phyloP scores from a whole-genome alignment of 2,329 filamentous ascomycete genomes.

The Lecanicillium sp. region DNA sequence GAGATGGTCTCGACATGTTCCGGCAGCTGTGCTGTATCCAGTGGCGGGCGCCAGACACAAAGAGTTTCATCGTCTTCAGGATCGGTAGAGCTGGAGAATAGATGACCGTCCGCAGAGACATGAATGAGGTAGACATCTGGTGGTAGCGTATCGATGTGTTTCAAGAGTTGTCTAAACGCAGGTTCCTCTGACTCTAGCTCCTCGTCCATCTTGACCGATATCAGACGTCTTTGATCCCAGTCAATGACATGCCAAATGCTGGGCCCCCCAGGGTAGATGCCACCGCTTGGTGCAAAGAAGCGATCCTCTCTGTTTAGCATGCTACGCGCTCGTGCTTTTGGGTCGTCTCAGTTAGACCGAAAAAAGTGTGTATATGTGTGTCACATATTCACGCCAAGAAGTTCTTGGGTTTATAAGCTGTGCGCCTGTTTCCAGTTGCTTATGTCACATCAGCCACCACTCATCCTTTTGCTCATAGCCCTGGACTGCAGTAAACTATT shows the following conservation, averaged over 20 bases:
- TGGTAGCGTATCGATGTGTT: background rate
- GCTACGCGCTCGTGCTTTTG: too few species aligned
- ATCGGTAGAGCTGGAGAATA: slow-evolving; percentile 14
- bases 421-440: too few species aligned
- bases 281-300: background rate
- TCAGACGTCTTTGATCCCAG: background rate
- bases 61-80: slow-evolving; percentile 16
- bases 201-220: background rate
- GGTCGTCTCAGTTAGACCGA: too few species aligned
- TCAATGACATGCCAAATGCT: background rate
- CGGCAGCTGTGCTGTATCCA: slow-evolving; percentile 5
- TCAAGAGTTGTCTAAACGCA: background rate
- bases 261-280: background rate
- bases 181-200: background rate
- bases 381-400: too few species aligned
- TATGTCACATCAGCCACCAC: too few species aligned
- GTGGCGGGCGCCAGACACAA: slow-evolving; percentile 14
- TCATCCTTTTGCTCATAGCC: too few species aligned
- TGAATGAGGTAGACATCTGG: background rate
- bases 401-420: too few species aligned
- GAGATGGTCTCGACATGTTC: slow-evolving; percentile 12
- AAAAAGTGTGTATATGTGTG: too few species aligned
- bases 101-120: background rate
- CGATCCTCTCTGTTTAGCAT: too few species aligned
- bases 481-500: too few species aligned